Base-by-base conservation (phyloP, 1,139 yeast genomes). In the Sugiyamaella japonica region DNA sequence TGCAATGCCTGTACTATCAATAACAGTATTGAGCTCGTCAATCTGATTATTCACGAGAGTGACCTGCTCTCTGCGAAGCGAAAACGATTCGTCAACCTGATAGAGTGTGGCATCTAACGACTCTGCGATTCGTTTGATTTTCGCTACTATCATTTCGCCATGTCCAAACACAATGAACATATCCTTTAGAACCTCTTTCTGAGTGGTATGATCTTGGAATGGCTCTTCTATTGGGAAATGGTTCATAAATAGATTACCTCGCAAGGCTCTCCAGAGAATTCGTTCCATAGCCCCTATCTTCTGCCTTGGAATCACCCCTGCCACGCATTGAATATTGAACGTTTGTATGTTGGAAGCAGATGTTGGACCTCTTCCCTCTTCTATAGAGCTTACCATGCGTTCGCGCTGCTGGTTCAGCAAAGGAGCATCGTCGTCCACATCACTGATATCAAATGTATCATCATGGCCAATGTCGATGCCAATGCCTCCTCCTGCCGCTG, bases 91-190 rank as follows among this genome's bases (percentile, higher is more conserved):
- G 56, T 81, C 83, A 31, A 88, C 83, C 47, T 81, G 80, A 70
- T 83, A 90, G 13, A 91, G 71, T 42, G 78, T 76, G 2, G 97
- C 97, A 64, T 89, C 97, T 60, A 93, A 76, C 0, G 97, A 86
- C 65, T 85, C 90, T 31, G 91, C 83, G 59, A 95, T 88, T 64
- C 81, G 82, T 59, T 79, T 80, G 51, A 91, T 89, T 66, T 90
- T 82, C 52, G 76, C 69, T 55, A 84, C 77, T 57, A 93, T 80
- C 54, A 82, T 77, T 43, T 83, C 83, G 60, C 99, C 99, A 69
- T 93, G 98, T 32, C 96, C 86, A 66, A 89, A 90, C 7, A 91
- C 84, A 56, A 93, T 82, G 65, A 91, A 90, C 6, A 88, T 88
- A 65, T 82, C 85, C 69, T 89, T 89, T 53, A 75, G 77, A 20